A percentile compares a stretch with the other conserved stretches of the same genome.
phyloP scores from a whole-genome alignment of 257 asterid genomes.

The Coffea canephora region DNA sequence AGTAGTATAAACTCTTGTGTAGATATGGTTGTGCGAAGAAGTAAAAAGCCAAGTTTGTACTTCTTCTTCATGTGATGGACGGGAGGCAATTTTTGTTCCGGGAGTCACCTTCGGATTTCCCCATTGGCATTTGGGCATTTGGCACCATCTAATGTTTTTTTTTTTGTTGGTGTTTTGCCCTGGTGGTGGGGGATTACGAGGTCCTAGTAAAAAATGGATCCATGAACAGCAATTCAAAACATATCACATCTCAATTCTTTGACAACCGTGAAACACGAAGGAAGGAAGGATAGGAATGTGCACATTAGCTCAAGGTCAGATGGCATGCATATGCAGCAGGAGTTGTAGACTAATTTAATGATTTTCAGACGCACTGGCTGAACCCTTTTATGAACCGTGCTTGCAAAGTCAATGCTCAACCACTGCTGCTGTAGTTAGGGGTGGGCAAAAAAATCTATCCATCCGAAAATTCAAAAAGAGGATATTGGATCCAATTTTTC shows the following conservation, averaged over 20 bases:
- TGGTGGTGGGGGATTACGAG: neutral
- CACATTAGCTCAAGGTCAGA: neutral
- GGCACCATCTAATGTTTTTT: neutral
- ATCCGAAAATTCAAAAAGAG: no score
- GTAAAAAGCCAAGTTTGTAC: no score
- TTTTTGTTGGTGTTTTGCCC: neutral
- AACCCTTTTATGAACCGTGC: no score
- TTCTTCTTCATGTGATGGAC: neutral
- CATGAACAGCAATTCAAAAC: neutral
- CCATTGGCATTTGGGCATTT: neutral
- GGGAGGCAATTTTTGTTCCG: neutral
- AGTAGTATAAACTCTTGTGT: no score
- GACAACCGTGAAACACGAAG: no score
- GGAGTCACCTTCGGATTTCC: neutral
- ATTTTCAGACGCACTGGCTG: neutral
- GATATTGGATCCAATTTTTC: no score
- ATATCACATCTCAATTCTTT: neutral
- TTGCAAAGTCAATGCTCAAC: neutral
- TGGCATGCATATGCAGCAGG: neutral
- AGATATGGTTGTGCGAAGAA: no score
- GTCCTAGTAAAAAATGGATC: neutral
- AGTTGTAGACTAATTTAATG: neutral
- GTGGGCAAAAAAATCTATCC: no score
- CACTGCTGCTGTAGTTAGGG: neutral
- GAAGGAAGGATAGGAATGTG: neutral